These are phyloP conservation scores for Hydnomerulius pinastri DNA, from an alignment of 768 basidiomycete genomes.

Conservation along the genomic window DNA sequence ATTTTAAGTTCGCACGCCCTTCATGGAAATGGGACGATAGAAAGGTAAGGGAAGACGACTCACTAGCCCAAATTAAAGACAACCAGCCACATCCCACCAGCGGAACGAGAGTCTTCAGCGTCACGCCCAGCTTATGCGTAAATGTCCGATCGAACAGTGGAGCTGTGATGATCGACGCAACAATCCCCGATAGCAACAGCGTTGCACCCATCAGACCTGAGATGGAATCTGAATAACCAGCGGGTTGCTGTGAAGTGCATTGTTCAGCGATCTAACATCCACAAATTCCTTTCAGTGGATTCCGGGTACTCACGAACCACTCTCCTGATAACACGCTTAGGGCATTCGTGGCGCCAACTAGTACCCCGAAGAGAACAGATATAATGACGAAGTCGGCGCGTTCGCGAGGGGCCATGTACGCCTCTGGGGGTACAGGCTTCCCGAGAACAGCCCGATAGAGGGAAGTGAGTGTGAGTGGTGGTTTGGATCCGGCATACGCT, in stretches of 20 bases:
- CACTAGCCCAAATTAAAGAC: conserved; percentile 80
- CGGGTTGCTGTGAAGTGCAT: conserved; percentile 52
- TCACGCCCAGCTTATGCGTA: conserved; percentile 66
- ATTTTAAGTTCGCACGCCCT: too few species aligned
- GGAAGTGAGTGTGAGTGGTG: conserved; percentile 53
- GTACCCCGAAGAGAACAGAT: conserved; percentile 57
- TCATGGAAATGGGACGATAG: too few species aligned
- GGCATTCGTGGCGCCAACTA: conserved; percentile 65
- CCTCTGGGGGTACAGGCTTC: conserved; percentile 37
- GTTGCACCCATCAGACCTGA: conserved; percentile 73
- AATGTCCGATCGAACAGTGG: conserved; percentile 85
- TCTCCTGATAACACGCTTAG: conserved; percentile 70
- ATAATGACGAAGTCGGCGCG: conserved; percentile 71
- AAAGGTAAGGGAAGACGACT: conserved; percentile 16
- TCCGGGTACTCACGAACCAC: conserved; percentile 53
- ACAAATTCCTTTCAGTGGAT: background rate
- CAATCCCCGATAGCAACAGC: conserved; percentile 68
- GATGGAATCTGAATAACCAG: conserved; percentile 66
- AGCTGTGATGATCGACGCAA: conserved; percentile 65
- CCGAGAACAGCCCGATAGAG: conserved; percentile 58
- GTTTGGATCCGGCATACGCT: conserved; percentile 72
- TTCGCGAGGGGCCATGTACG: conserved; percentile 64
- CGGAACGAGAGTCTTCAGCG: conserved; percentile 62
- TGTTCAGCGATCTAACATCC: background rate
- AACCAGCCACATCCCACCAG: conserved; percentile 66